Conservation (phyloP, 176 grass and related monocot genomes). For the Raddia distichophylla region DNA sequence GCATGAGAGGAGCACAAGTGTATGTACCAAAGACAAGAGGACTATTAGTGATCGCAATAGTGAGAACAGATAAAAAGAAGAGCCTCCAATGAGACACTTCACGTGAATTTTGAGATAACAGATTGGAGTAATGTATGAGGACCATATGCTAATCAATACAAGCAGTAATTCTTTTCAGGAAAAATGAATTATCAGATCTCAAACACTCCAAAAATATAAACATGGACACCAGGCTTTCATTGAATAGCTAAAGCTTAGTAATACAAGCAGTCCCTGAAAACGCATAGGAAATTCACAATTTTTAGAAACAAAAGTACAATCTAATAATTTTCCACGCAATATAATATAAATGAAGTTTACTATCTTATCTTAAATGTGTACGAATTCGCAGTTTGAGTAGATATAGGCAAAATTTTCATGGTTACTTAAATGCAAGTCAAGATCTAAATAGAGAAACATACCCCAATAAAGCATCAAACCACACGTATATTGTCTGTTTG, state of each 20-base stretch:
- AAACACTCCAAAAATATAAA: conserved; percentile 15
- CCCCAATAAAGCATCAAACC: conserved; percentile 99
- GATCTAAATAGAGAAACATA: conserved; percentile 50
- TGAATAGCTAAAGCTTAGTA: background rate
- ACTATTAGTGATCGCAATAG: background rate
- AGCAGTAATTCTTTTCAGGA: background rate
- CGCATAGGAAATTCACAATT: conserved; percentile 17
- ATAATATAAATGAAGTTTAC: conserved; percentile 21
- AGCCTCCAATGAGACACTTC: conserved; percentile 5
- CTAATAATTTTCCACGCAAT: conserved; percentile 15
- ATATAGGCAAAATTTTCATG: conserved; percentile 25
- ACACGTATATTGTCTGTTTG: conserved; percentile 96
- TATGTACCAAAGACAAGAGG: background rate
- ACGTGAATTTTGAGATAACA: background rate
- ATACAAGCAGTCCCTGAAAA: background rate
- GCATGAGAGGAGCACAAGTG: background rate
- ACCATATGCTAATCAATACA: conserved; percentile 3
- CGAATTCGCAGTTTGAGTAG: background rate
- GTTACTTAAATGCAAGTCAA: conserved; percentile 32
- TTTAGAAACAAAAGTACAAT: background rate
- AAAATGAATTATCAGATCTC: conserved; percentile 12
- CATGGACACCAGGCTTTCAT: background rate
- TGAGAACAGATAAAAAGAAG: conserved; percentile 11
- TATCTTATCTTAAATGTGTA: background rate
- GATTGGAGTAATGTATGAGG: background rate